Percentiles rank a stretch among this genome's conserved stretches.
Evolutionary conservation across 169 alveolate genomes (phyloP).

Genomic region (Cryptosporidium meleagridis): DNA sequence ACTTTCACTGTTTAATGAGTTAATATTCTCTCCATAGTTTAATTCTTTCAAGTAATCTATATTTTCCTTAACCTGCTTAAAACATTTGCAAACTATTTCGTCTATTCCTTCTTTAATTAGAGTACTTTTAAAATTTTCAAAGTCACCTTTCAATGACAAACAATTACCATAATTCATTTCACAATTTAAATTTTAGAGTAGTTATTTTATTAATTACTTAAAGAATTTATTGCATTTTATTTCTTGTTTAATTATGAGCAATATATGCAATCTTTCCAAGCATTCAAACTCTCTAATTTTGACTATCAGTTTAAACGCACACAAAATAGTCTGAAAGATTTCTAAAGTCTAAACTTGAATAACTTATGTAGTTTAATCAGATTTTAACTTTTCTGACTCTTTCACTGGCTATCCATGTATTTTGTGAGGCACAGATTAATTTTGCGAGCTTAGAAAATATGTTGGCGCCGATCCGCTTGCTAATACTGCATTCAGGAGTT

Average conservation of each 20-base stretch:
- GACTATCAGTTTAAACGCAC: not conserved
- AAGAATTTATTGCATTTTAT: slow-evolving; percentile 7
- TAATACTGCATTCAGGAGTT: not conserved
- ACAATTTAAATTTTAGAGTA: not conserved
- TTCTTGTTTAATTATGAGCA: not conserved
- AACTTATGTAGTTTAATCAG: not conserved
- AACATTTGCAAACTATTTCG: slow-evolving; percentile 18
- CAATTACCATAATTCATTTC: slow-evolving; percentile 43
- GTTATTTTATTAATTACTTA: not conserved
- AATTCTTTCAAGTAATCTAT: slow-evolving; percentile 2
- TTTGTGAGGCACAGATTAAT: slow-evolving; percentile 31
- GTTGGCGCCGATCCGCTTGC: not conserved
- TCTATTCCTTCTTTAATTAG: slow-evolving; percentile 57
- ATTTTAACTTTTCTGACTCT: not conserved
- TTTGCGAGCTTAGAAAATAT: slow-evolving; percentile 7
- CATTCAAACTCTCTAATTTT: not conserved
- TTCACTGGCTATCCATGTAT: not conserved
- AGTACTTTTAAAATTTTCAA: slow-evolving; percentile 2
- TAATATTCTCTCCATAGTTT: not conserved
- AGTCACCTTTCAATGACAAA: slow-evolving; percentile 1
- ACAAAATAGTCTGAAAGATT: not conserved
- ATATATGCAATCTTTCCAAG: not conserved
- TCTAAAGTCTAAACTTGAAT: not conserved
- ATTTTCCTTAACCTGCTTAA: slow-evolving; percentile 54
- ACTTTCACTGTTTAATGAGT: slow-evolving; percentile 51